Percentiles rank a stretch among this genome's conserved stretches.
phyloP scores from a whole-genome alignment of 2,329 filamentous ascomycete species.

The Verticillium isaacii region DNA sequence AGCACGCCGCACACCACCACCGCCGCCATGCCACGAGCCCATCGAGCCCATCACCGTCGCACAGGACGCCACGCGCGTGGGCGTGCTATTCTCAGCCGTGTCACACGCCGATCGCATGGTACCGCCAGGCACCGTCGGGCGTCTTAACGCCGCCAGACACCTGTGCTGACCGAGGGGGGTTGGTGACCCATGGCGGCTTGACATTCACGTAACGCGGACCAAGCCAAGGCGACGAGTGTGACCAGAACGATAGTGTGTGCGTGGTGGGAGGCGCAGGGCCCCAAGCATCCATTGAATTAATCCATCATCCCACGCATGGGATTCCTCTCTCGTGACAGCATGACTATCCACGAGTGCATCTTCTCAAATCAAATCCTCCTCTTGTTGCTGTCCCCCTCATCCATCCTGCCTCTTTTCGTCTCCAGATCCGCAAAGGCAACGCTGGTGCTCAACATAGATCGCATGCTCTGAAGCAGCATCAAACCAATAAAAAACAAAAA shows the following conservation, averaged over 20 bases:
- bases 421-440: background rate
- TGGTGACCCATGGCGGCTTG: too few relatives aligned
- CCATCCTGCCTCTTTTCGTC: background rate
- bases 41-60: too few relatives aligned
- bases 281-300: background rate
- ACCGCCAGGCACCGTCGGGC: too few relatives aligned
- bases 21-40: too few relatives aligned
- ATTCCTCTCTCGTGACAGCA: background rate
- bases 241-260: background rate
- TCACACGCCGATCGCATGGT: too few relatives aligned
- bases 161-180: too few relatives aligned
- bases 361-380: background rate
- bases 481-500: slow-evolving; percentile 1
- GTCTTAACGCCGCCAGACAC: too few relatives aligned
- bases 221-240: background rate
- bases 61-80: too few relatives aligned
- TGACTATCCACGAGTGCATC: background rate
- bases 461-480: background rate
- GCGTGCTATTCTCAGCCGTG: too few relatives aligned
- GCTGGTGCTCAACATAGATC: background rate
- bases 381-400: background rate
- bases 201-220: too few relatives aligned
- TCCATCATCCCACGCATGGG: background rate
- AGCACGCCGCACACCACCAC: too few relatives aligned
- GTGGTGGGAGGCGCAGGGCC: background rate